Conservation (phyloP, 257 asterid species). For the Parsonsia alboflavescens region DNA sequence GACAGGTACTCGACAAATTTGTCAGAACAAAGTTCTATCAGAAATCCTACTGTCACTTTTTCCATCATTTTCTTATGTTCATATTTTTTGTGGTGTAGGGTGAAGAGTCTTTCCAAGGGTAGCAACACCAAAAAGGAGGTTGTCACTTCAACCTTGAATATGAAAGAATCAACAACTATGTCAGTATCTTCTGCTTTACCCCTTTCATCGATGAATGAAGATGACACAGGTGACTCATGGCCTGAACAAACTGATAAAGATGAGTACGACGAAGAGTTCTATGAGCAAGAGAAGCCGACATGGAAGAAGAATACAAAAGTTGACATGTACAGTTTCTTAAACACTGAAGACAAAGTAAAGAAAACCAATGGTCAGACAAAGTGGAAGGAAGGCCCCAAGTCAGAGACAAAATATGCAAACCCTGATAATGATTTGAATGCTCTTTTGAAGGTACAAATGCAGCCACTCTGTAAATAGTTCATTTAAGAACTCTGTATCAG, state of each 20-base stretch:
- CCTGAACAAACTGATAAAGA: slow-evolving; percentile 78
- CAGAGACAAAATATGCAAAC: slow-evolving; percentile 47
- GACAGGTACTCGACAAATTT: slow-evolving; percentile 57
- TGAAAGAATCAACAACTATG: slow-evolving; percentile 69
- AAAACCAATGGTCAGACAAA: slow-evolving; percentile 55
- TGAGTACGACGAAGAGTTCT: slow-evolving; percentile 70
- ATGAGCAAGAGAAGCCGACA: slow-evolving; percentile 67
- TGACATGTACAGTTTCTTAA: slow-evolving; percentile 44
- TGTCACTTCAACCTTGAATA: slow-evolving; percentile 52
- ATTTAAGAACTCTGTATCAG: not conserved
- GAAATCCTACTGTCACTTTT: not conserved
- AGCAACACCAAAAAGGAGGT: slow-evolving; percentile 70
- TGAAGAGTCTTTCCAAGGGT: slow-evolving; percentile 94
- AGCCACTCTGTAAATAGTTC: not conserved
- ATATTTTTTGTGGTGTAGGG: slow-evolving; percentile 40
- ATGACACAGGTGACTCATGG: slow-evolving; percentile 79
- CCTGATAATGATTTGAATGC: slow-evolving; percentile 59
- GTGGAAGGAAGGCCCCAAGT: slow-evolving; percentile 72
- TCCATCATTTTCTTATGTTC: slow-evolving; percentile 10
- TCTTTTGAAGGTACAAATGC: slow-evolving; percentile 61
- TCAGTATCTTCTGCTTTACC: slow-evolving; percentile 50
- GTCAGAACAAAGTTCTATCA: not conserved
- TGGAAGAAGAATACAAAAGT: slow-evolving; percentile 53
- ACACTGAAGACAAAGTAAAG: slow-evolving; percentile 53
- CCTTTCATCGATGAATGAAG: slow-evolving; percentile 60